phyloP scores from a whole-genome alignment of 1,139 yeast species.

The Pneumocystis murina region DNA sequence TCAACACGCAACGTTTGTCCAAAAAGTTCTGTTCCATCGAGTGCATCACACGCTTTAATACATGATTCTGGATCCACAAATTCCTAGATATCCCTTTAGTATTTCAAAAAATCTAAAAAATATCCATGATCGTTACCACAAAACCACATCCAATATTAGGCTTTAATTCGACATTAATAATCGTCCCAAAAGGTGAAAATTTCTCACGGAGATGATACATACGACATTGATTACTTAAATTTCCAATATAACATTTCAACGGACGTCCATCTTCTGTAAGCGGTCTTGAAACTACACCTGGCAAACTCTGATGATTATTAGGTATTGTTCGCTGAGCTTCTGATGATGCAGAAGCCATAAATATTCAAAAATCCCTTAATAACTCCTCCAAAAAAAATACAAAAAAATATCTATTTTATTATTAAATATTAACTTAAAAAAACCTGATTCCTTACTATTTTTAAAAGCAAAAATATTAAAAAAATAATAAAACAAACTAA shows the following conservation, averaged over 20 bases:
- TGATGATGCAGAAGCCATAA: not conserved
- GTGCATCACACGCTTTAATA: slow-evolving; percentile 1
- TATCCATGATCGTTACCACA: not conserved
- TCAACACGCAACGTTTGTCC: slow-evolving; percentile 8
- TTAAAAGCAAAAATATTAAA: not conserved
- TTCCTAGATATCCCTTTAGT: not conserved
- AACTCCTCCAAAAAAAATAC: not conserved
- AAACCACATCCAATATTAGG: slow-evolving; percentile 8
- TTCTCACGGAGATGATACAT: slow-evolving; percentile 9
- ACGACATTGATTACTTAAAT: slow-evolving; percentile 1
- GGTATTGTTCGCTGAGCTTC: not conserved
- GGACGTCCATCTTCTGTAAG: slow-evolving; percentile 5
- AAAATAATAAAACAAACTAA: not conserved
- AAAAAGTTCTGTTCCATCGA: slow-evolving; percentile 5
- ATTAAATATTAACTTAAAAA: not conserved
- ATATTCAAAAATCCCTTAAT: not conserved
- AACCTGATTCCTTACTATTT: not conserved
- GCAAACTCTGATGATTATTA: not conserved
- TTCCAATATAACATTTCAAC: slow-evolving; percentile 6
- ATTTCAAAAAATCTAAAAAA: not conserved
- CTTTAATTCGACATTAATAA: slow-evolving; percentile 6
- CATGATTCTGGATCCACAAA: slow-evolving; percentile 5
- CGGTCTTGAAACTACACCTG: slow-evolving; percentile 1
- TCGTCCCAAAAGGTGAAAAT: slow-evolving; percentile 6
- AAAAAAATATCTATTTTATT: not conserved